Evolutionary conservation across 495 filamentous ascomycete genomes (phyloP).

Genomic region (Neurospora sp.): DNA sequence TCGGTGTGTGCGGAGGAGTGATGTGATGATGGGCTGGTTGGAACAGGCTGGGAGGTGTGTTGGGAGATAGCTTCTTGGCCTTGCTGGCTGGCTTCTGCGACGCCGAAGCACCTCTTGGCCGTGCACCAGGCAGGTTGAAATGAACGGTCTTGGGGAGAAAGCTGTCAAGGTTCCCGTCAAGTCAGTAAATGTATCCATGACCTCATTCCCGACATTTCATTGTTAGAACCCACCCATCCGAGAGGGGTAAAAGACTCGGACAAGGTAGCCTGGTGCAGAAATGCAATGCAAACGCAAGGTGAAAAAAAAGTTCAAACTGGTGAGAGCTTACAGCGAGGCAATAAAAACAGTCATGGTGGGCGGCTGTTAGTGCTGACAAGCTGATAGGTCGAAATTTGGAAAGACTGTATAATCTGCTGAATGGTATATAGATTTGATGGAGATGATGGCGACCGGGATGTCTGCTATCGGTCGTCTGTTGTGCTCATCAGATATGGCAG

Average conservation of each 20-base stretch:
- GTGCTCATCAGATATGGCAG: not conserved
- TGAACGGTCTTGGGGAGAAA: slow-evolving; percentile 87
- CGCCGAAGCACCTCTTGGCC: slow-evolving; percentile 20
- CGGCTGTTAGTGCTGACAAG: slow-evolving; percentile 1
- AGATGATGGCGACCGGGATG: not conserved
- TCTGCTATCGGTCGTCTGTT: not conserved
- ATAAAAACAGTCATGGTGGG: slow-evolving; percentile 71
- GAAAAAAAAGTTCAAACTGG: not conserved
- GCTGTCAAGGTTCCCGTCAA: slow-evolving; percentile 30
- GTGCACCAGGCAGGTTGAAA: slow-evolving; percentile 46
- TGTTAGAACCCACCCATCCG: not conserved
- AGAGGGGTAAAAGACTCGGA: not conserved
- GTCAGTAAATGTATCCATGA: not conserved
- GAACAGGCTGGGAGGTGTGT: slow-evolving; percentile 37
- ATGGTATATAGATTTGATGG: slow-evolving; percentile 27
- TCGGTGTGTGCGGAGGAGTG: slow-evolving; percentile 50
- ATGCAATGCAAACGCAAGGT: not conserved
- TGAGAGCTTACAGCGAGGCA: slow-evolving; percentile 61
- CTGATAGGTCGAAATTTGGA: not conserved
- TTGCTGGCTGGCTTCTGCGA: slow-evolving; percentile 22
- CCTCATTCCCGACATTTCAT: not conserved
- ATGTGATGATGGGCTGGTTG: slow-evolving; percentile 25
- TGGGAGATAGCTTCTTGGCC: slow-evolving; percentile 16
- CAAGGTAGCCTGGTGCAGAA: slow-evolving; percentile 1
- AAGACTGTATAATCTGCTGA: not conserved